These are phyloP conservation scores for Zasmidium cellare DNA, from an alignment of 2,329 filamentous ascomycete species.

Conservation along the genomic window DNA sequence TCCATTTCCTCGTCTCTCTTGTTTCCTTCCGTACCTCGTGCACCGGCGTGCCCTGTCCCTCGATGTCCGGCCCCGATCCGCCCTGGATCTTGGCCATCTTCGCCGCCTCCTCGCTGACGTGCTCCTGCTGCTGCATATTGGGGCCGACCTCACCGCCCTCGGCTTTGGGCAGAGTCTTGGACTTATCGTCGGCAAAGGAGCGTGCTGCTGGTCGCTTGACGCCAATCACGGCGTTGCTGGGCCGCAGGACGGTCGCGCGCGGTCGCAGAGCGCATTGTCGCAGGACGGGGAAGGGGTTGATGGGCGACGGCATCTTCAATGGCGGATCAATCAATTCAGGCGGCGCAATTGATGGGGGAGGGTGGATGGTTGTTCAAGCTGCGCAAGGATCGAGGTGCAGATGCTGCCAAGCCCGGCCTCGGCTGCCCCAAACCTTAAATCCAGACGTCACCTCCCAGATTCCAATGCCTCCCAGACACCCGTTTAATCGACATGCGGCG, in stretches of 20 bases:
- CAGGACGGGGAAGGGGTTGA: slow-evolving; percentile 22
- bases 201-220: slow-evolving; percentile 24
- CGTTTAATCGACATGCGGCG: no score
- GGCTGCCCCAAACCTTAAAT: background rate
- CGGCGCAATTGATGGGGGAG: background rate
- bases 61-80: slow-evolving; percentile 59
- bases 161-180: slow-evolving; percentile 31
- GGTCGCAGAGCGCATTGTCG: slow-evolving; percentile 25
- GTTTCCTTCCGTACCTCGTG: slow-evolving; percentile 59
- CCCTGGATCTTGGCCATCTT: slow-evolving; percentile 60
- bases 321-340: slow-evolving; percentile 1
- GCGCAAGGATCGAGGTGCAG: no score
- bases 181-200: slow-evolving; percentile 29
- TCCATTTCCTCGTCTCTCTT: no score
- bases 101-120: slow-evolving; percentile 66
- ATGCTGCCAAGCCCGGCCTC: background rate
- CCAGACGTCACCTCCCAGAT: background rate
- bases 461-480: no score
- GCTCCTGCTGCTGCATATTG: slow-evolving; percentile 55
- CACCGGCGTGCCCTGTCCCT: slow-evolving; percentile 63
- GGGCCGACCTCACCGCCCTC: slow-evolving; percentile 41
- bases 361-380: background rate
- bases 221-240: slow-evolving; percentile 22
- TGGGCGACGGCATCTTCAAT: slow-evolving; percentile 18
- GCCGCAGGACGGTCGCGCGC: slow-evolving; percentile 15